Conservation (phyloP, 2,329 filamentous ascomycete species). For the Colletotrichum destructivum region DNA sequence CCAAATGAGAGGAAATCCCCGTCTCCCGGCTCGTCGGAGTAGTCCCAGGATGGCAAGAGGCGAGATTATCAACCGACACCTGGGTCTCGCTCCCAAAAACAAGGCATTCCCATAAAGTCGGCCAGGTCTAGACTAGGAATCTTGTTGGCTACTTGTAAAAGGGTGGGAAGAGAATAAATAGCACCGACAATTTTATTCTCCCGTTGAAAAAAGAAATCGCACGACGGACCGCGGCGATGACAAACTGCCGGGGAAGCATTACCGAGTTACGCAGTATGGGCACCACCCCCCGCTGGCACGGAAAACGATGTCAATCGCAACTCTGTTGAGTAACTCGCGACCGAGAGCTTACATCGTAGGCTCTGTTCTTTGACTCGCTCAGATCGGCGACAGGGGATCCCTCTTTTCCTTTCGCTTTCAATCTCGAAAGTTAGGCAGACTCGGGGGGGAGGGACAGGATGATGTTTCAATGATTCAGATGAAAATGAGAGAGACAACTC, state of each 20-base stretch:
- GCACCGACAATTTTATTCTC: not conserved
- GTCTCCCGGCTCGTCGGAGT: constrained; percentile 18
- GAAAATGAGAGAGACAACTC: constrained; percentile 1
- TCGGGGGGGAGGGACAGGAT: constrained; percentile 20
- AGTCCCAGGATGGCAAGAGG: constrained; percentile 17
- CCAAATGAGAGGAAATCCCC: constrained; percentile 7
- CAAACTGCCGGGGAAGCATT: constrained; percentile 18
- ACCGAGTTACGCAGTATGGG: constrained; percentile 17
- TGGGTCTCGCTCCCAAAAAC: not conserved
- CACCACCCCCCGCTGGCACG: constrained; percentile 11
- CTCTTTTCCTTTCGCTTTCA: not conserved
- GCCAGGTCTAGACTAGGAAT: not conserved
- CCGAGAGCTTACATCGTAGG: constrained; percentile 38
- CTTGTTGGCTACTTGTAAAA: not conserved
- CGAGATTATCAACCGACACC: constrained; percentile 22
- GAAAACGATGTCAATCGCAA: constrained; percentile 28
- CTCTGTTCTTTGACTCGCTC: constrained; percentile 14
- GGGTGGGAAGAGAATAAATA: not conserved
- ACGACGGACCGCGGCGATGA: constrained; percentile 15
- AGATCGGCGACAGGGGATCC: constrained; percentile 34
- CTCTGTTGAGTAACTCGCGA: constrained; percentile 19
- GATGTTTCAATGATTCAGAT: constrained; percentile 39
- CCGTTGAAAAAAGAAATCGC: not conserved
- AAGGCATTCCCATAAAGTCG: constrained; percentile 1
- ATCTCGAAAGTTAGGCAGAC: constrained; percentile 18